phyloP scores from a whole-genome alignment of 495 filamentous ascomycete genomes.

The Aspergillus ostianus region DNA sequence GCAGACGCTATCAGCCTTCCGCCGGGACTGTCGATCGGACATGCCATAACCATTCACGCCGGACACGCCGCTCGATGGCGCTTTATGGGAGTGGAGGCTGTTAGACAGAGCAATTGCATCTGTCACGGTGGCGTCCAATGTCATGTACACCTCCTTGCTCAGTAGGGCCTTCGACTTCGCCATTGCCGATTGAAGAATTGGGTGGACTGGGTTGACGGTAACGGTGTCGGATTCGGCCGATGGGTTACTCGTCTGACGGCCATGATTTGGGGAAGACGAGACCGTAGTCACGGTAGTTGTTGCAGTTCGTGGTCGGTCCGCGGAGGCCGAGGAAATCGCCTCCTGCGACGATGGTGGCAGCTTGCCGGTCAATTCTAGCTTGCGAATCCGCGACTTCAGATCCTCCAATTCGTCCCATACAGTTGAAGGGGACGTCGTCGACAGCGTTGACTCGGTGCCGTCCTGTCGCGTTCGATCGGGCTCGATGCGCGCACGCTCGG shows the following conservation, averaged over 20 bases:
- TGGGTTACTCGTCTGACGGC: conserved; percentile 52
- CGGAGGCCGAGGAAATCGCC: conserved; percentile 69
- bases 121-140: conserved; percentile 76
- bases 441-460: conserved; percentile 78
- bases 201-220: conserved; percentile 57
- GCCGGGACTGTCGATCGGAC: conserved; percentile 78
- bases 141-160: conserved; percentile 67
- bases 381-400: conserved; percentile 87
- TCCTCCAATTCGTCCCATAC: conserved; percentile 99
- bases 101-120: conserved; percentile 76
- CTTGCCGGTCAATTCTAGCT: conserved; percentile 88
- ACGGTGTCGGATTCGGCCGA: conserved; percentile 43
- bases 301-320: conserved; percentile 84
- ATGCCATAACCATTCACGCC: conserved; percentile 49
- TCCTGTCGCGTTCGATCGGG: conserved; percentile 55
- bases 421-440: conserved; percentile 83
- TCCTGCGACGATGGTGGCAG: conserved; percentile 76
- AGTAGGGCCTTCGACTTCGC: conserved; percentile 68
- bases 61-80: conserved; percentile 62
- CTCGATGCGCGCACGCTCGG: conserved; percentile 35
- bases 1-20: conserved; percentile 92
- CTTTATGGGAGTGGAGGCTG: conserved; percentile 68
- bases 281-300: conserved; percentile 91
- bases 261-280: conserved; percentile 78
- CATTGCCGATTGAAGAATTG: conserved; percentile 76